Base-by-base conservation (phyloP, 139 green algal species). In the Volvox reticuliferus region DNA sequence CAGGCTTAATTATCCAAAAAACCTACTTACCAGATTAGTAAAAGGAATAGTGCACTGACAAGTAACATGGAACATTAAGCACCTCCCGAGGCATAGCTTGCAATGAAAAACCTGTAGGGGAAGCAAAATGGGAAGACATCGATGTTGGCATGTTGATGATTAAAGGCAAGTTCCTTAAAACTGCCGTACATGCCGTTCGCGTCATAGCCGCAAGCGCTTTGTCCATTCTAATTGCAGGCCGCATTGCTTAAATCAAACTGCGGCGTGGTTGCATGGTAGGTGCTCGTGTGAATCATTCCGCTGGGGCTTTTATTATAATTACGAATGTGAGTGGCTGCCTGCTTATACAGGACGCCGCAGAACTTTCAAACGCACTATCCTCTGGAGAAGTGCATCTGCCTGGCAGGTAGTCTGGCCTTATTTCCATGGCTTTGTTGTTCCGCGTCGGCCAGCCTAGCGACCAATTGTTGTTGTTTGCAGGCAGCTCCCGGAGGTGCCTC, bases 351-450 rank as follows among this genome's bases (percentile, higher is more conserved):
- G 82, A 88, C 63, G 32, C 68, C 13, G 33, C 17, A 1, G 82
- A 79, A 24, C 32, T 88, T 1, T 65, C 65, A 1, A 35, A 88
- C 24, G 63, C 82, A 19, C 24, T 88, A 61, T 14, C 12, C 32
- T 79, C 82, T 37, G 63, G 82, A 28, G 82, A 88, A 79, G 14
- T 88, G 62, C 55, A 32, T 55, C 61, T 87, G 17, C 28, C 16
- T 63, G 81, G 61, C 30, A 79, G 71, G 71, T 79, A 30, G 32
- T 36, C 14, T 79, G 2, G 2, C 71, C 14, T 2, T 35, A 18
- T 21, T 18, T 30, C 35, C 32, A 20, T 35, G 26, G 67, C 67
- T 75, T 26, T 26, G 22, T 14, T 18, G 24, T 30, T 35, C 26
- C 20, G 71, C 20, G 71, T 33, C 28, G 14, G 78, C 36, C 36